A percentile compares a stretch with the other conserved stretches of the same genome.
Conservation (phyloP, 371 early-diverging fungal genomes). For the Zychaea mexicana region DNA sequence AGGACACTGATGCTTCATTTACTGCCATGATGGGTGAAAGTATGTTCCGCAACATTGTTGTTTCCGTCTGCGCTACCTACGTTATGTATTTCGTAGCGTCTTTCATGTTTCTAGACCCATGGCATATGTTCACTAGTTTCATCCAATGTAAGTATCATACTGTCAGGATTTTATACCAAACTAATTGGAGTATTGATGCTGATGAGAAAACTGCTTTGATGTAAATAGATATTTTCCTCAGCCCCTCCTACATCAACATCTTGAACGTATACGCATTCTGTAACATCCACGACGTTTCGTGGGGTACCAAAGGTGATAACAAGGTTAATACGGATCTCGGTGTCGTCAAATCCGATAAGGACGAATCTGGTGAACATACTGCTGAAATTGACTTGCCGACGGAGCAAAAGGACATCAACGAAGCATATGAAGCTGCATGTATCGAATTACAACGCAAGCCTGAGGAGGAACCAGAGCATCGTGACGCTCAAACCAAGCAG, state of each 20-base stretch:
- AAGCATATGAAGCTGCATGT: conserved; percentile 76
- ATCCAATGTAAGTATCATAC: conserved; percentile 33
- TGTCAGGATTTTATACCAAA: no score
- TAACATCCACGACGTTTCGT: conserved; percentile 76
- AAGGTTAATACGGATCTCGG: conserved; percentile 61
- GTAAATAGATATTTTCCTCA: conserved; percentile 57
- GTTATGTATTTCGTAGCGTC: conserved; percentile 67
- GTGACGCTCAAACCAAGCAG: conserved; percentile 75
- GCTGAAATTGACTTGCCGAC: conserved; percentile 70
- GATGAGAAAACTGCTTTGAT: no score
- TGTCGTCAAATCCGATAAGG: conserved; percentile 59
- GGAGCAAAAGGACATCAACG: conserved; percentile 78
- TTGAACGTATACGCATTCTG: conserved; percentile 73
- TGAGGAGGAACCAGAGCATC: conserved; percentile 53
- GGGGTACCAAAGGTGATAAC: conserved; percentile 95
- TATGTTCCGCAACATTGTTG: conserved; percentile 59
- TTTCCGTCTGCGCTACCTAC: conserved; percentile 68
- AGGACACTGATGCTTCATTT: conserved; percentile 22
- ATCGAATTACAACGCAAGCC: conserved; percentile 49
- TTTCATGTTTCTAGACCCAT: conserved; percentile 69
- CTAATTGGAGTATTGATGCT: no score
- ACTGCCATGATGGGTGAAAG: conserved; percentile 33
- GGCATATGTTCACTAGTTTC: conserved; percentile 70
- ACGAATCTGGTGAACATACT: conserved; percentile 47
- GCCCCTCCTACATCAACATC: conserved; percentile 66